phyloP scores from a whole-genome alignment of 2,329 filamentous ascomycete species.

The Dactylellina cionopaga region DNA sequence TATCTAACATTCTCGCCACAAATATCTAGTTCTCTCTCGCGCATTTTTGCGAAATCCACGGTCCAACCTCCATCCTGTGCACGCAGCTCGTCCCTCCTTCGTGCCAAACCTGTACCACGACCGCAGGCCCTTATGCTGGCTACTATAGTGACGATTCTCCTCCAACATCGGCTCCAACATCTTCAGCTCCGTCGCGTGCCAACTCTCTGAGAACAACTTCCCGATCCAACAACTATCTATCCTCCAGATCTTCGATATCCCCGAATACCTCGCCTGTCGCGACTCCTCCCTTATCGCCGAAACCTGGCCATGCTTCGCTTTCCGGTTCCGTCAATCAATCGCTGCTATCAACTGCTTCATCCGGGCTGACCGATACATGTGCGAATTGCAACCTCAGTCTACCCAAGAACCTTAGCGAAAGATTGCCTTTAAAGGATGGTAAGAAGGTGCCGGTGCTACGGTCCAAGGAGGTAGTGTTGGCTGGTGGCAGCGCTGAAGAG shows the following conservation, averaged over 20 bases:
- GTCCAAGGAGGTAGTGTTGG: conserved; percentile 54
- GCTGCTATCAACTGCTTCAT: conserved; percentile 50
- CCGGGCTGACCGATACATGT: conserved; percentile 67
- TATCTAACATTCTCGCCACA: conserved; percentile 42
- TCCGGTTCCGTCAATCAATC: conserved; percentile 51
- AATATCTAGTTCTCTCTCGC: conserved; percentile 72
- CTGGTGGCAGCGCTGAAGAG: conserved; percentile 48
- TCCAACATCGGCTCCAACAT: conserved; percentile 39
- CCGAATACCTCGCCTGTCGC: conserved; percentile 45
- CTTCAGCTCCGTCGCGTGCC: conserved; percentile 39
- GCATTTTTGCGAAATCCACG: conserved; percentile 76
- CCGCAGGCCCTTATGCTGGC: conserved; percentile 31
- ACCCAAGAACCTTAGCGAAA: conserved; percentile 64
- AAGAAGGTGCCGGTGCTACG: conserved; percentile 54
- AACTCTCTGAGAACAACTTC: conserved; percentile 38
- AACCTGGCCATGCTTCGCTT: conserved; percentile 53
- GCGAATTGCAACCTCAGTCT: conserved; percentile 76
- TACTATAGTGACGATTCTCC: conserved; percentile 50
- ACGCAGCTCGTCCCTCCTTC: conserved; percentile 73
- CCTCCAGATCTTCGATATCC: conserved; percentile 50
- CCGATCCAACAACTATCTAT: conserved; percentile 49
- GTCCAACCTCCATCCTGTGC: conserved; percentile 75
- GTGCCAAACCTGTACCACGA: conserved; percentile 66
- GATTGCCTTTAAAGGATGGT: conserved; percentile 54
- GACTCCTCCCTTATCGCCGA: conserved; percentile 56